Evolutionary conservation across 257 asterid species (phyloP), one percentile per base, ranked within the genome.

Genomic region (Ilex aquifolium): DNA sequence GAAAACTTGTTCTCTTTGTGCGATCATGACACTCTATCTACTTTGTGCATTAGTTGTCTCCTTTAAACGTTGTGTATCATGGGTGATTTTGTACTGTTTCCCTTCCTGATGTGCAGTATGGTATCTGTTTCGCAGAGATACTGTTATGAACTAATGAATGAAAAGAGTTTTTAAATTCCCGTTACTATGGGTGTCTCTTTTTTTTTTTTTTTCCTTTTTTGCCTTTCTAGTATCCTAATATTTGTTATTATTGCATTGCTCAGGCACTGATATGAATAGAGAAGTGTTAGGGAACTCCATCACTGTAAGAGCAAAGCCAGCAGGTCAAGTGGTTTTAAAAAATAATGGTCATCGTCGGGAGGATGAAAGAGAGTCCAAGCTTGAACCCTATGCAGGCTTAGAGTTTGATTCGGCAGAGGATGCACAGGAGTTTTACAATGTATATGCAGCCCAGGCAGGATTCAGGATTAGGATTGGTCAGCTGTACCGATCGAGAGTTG

Each of bases 381-480:
- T 77, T 69, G 96, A 88, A 70, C 98, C 88, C 17, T 77, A 66
- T 4, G 86, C 77, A 13, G 98, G 98, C 53, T 77, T 84, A 65
- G 96, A 91, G 79, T 91, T 91, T 51, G 82, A 86, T 73, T 63
- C 95, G 40, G 88, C 92, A 44, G 98, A 91, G 56, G 96, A 84
- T 54, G 96, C 98, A 1, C 98, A 91, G 62, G 96, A 91, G 57
- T 80, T 83, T 63, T 88, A 91, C 75, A 86, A 73, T 70, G 39
- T 73, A 3, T 88, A 91, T 42, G 96, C 95, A 49, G 68, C 88
- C 13, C 88, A 79, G 55, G 65, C 72, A 31, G 98, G 98, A 65
- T 91, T 91, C 76, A 88, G 82, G 69, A 88, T 91, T 55, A 78
- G 98, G 72, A 88, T 88, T 32, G 96, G 98, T 49, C 98, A 91